Base-by-base conservation (phyloP, 129 eudicot species). In the Scalesia atractyloides region DNA sequence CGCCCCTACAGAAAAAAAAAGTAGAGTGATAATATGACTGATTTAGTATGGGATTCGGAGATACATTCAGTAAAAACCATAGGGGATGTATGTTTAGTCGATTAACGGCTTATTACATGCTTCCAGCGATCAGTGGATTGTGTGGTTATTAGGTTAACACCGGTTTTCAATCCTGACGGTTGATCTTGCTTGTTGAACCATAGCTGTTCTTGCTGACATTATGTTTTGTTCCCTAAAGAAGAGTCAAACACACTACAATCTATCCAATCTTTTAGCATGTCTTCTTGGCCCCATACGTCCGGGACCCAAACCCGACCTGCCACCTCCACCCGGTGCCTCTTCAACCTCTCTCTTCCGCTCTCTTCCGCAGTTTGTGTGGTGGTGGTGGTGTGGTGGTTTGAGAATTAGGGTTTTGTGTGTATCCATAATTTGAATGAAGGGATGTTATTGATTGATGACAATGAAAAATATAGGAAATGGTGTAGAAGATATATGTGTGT, bases 221-320 rank as follows among this genome's bases (percentile, higher is more conserved):
- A 89, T 89, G 54, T 68, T 41, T 56, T 75, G 79, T 71, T 79
- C 53, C 72, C 65, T 52, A 89, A 52, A 37, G 86, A 80, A 8
- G 88, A 74, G 85, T 93, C 98, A 69, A 87, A 89, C 5, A 79
- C 86, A 12, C 60, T 82, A 69, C 89, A 83, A 36, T 93, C 98
- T 49, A 85, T 77, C 91, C 95, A 93, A 15, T 87, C 96, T 82
- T 85, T 93, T 26, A 89, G 88, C 36, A 84, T 43, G 30, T 74
- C 84, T 64, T 93, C 98, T 34, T 93, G 95, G 0, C 96, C 96
- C 98, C 98, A 93, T 70, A 82, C 74, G 47, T 93, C 98, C 7
- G 98, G 98, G 36, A 93, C 79, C 95, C 92, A 87, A 11, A 93
- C 98, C 74, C 87, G 88, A 64, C 96, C 96, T 70, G 95, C 88